Percentiles rank a stretch among this genome's conserved stretches.
phyloP scores from a whole-genome alignment of 805 yeast species.

The Myxozyma udenii region DNA sequence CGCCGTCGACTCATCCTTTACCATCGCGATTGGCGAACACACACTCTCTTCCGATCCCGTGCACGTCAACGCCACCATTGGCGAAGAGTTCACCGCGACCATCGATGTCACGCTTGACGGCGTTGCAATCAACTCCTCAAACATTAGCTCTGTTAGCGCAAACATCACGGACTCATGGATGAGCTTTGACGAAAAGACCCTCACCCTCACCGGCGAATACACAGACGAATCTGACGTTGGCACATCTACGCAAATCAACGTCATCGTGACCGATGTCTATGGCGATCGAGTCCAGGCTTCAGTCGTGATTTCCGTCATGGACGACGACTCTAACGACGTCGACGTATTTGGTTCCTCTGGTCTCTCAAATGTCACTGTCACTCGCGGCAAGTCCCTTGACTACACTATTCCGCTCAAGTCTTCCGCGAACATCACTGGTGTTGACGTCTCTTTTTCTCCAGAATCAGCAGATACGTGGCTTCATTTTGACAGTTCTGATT shows the following conservation, averaged over 20 bases:
- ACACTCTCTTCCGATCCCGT: conserved; percentile 63
- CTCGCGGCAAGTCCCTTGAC: conserved; percentile 57
- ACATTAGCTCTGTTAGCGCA: conserved; percentile 54
- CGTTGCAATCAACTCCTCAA: conserved; percentile 43
- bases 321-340: conserved; percentile 41
- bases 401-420: conserved; percentile 62
- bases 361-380: conserved; percentile 45
- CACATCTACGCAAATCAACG: conserved; percentile 36
- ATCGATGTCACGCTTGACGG: conserved; percentile 57
- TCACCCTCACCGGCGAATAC: conserved; percentile 66
- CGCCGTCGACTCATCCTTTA: conserved; percentile 66
- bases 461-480: conserved; percentile 55
- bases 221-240: conserved; percentile 48
- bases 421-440: conserved; percentile 41
- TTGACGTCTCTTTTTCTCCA: conserved; percentile 14
- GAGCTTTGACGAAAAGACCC: conserved; percentile 53
- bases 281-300: conserved; percentile 36
- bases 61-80: conserved; percentile 65
- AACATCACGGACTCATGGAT: conserved; percentile 71
- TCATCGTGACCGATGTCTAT: conserved; percentile 44
- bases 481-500: conserved; percentile 53
- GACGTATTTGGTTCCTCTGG: conserved; percentile 44
- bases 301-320: conserved; percentile 20
- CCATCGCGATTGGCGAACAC: conserved; percentile 83
- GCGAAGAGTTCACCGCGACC: conserved; percentile 54